Percentiles rank a stretch among this genome's conserved stretches.
These are phyloP conservation scores for Ogataea allantospora DNA, from an alignment of 805 yeast species.

Conservation along the genomic window DNA sequence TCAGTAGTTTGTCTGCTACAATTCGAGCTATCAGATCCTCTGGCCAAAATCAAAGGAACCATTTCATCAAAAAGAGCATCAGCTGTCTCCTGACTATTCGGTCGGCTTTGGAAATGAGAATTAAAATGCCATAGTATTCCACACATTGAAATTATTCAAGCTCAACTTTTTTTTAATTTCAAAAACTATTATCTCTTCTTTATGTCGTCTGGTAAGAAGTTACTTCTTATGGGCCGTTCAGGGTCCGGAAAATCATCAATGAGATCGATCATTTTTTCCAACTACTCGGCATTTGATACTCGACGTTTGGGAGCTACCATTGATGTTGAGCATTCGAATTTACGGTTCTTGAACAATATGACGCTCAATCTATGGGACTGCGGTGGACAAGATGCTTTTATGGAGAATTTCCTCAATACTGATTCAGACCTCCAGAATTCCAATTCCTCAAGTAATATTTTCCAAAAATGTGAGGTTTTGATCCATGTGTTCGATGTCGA, in stretches of 20 bases:
- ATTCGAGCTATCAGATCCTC: constrained; percentile 64
- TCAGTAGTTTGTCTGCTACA: constrained; percentile 22
- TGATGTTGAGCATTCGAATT: constrained; percentile 96
- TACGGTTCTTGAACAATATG: constrained; percentile 91
- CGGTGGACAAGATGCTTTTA: constrained; percentile 95
- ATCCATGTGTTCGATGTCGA: constrained; percentile 97
- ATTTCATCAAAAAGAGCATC: constrained; percentile 33
- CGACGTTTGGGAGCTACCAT: constrained; percentile 94
- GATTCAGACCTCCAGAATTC: constrained; percentile 41
- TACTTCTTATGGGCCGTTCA: constrained; percentile 81
- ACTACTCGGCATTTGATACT: constrained; percentile 95
- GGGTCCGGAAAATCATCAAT: constrained; percentile 98
- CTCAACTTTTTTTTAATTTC: neutral
- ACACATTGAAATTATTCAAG: constrained; percentile 43
- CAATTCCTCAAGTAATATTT: constrained; percentile 80
- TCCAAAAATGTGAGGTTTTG: constrained; percentile 91
- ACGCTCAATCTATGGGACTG: constrained; percentile 96
- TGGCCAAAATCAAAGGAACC: constrained; percentile 44
- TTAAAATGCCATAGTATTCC: constrained; percentile 47
- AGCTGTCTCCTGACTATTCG: neutral
- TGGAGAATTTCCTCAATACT: constrained; percentile 72
- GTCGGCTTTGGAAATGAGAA: neutral
- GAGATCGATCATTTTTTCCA: constrained; percentile 94
- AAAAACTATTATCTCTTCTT: constrained; percentile 4
- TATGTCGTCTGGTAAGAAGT: constrained; percentile 49